Evolutionary conservation across 2,329 filamentous ascomycete species (phyloP).

Genomic region (Colletotrichum sp.): DNA sequence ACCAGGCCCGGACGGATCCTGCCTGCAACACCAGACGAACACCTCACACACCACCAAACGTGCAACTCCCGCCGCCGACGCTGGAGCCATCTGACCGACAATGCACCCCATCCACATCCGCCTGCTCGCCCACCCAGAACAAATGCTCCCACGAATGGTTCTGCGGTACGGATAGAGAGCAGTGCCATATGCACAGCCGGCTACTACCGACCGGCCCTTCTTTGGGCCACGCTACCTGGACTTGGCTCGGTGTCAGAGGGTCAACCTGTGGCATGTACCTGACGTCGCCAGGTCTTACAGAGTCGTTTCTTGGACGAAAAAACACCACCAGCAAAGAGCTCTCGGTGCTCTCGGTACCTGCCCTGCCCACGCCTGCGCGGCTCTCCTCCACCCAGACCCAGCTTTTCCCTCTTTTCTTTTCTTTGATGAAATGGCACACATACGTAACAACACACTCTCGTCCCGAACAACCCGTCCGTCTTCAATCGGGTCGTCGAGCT

Average conservation of each 20-base stretch:
- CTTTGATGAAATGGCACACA: neutral
- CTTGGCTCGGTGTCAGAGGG: neutral
- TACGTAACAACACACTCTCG: neutral
- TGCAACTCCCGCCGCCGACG: neutral
- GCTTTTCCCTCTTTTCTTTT: neutral
- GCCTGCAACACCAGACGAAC: neutral
- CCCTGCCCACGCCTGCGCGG: neutral
- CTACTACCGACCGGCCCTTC: constrained; percentile 12
- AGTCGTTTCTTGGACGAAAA: neutral
- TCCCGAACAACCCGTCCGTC: constrained; percentile 1
- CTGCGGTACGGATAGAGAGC: neutral
- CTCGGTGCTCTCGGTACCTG: neutral
- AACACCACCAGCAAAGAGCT: neutral
- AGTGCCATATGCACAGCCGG: neutral
- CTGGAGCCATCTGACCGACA: constrained; percentile 5
- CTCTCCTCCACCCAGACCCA: neutral
- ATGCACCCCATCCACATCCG: neutral
- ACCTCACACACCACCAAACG: neutral
- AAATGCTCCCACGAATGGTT: neutral
- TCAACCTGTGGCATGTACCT: constrained; percentile 2
- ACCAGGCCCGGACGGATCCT: neutral
- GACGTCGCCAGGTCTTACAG: neutral
- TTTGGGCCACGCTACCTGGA: neutral
- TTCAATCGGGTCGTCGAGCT: neutral
- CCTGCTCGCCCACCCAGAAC: neutral